A percentile compares a stretch with the other conserved stretches of the same genome.
These are phyloP conservation scores for Pseudocercospora eumusae DNA, from an alignment of 2,329 filamentous ascomycete genomes.

Conservation along the genomic window DNA sequence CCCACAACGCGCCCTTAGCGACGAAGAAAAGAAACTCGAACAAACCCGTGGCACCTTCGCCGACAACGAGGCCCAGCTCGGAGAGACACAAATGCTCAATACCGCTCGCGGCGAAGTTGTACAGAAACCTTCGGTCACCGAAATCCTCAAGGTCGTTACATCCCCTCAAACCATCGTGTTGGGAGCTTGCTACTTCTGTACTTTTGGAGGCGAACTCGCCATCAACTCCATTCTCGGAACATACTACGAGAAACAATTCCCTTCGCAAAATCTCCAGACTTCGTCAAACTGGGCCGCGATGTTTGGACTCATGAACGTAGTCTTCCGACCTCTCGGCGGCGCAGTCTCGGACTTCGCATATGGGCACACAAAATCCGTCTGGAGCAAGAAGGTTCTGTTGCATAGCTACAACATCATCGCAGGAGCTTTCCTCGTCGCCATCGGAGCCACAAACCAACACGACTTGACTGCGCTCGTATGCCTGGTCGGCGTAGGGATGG, in stretches of 20 bases:
- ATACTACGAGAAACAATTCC: slow-evolving; percentile 61
- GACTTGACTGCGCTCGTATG: slow-evolving; percentile 69
- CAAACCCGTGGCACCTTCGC: slow-evolving; percentile 43
- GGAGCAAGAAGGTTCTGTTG: slow-evolving; percentile 66
- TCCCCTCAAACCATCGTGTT: slow-evolving; percentile 60
- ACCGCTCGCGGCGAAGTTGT: slow-evolving; percentile 62
- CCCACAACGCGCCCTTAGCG: slow-evolving; percentile 33
- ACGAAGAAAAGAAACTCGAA: slow-evolving; percentile 45
- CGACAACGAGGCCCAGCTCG: slow-evolving; percentile 48
- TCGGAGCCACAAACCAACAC: slow-evolving; percentile 65
- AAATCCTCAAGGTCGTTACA: slow-evolving; percentile 62
- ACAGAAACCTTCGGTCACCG: slow-evolving; percentile 59
- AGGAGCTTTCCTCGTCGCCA: slow-evolving; percentile 62
- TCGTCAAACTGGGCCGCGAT: slow-evolving; percentile 67
- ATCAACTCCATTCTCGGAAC: slow-evolving; percentile 62
- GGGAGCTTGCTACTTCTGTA: slow-evolving; percentile 59
- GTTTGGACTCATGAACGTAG: slow-evolving; percentile 73
- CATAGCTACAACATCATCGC: slow-evolving; percentile 58
- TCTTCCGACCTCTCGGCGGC: slow-evolving; percentile 68
- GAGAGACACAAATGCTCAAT: slow-evolving; percentile 56
- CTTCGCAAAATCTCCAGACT: slow-evolving; percentile 54
- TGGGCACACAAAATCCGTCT: slow-evolving; percentile 53
- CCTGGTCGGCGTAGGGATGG: slow-evolving; percentile 72
- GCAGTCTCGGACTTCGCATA: slow-evolving; percentile 60
- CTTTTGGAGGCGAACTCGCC: slow-evolving; percentile 62